Evolutionary conservation across 306 rosid species (phyloP), one percentile per base, ranked within the genome.

Genomic region (Purshia tridentata): DNA sequence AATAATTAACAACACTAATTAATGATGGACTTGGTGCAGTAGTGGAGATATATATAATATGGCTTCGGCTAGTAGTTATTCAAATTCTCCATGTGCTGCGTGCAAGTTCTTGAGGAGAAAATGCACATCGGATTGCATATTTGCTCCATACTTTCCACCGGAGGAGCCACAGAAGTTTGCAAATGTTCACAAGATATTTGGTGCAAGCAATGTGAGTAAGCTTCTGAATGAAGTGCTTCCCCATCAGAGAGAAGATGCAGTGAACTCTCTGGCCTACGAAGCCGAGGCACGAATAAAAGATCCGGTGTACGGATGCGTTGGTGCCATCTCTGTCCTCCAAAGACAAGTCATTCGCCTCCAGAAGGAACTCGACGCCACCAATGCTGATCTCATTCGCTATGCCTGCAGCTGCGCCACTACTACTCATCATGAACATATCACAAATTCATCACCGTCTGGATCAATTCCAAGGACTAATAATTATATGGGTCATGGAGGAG

Each of bases 301-400:
- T 65, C 98, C 98, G 0, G 97, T 93, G 5, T 93, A 93, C 66
- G 98, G 98, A 23, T 93, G 98, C 64, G 97, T 90, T 22, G 98
- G 96, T 4, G 89, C 89, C 46, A 88, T 93, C 68, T 90, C 98
- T 5, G 88, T 86, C 54, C 97, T 93, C 45, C 98, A 93, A 72
- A 69, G 89, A 49, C 96, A 93, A 64, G 87, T 93, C 39, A 63
- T 90, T 48, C 81, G 86, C 71, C 96, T 93, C 29, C 98, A 93
- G 39, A 93, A 90, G 84, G 97, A 93, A 62, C 87, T 93, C 41
- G 98, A 93, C 63, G 90, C 89, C 1, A 88, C 96, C 2, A 87
- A 93, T 22, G 96, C 97, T 0, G 87, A 93, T 58, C 76, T 93
- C 69, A 77, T 93, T 44, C 82, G 96, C 6, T 84, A 80, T 22